phyloP scores from a whole-genome alignment of 139 green algal species.

The Chlamydomonas sphaeroides region DNA sequence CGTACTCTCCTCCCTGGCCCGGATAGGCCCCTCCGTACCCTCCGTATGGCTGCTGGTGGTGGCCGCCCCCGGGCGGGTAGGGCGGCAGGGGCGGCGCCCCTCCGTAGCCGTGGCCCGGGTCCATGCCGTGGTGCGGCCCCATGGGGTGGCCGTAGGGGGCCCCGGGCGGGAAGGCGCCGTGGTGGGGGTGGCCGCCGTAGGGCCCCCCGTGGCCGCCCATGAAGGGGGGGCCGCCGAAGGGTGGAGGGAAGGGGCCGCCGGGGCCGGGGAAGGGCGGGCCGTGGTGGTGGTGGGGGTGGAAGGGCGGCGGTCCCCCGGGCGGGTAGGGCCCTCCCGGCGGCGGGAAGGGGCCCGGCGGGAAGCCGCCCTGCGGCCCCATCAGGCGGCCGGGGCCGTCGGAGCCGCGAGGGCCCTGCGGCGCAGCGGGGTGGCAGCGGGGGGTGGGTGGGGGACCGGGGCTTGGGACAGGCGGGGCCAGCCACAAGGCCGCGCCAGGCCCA shows the following conservation, averaged over 20 bases:
- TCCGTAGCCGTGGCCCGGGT: too few species aligned
- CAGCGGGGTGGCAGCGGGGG: too few species aligned
- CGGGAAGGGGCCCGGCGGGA: constrained; percentile 1
- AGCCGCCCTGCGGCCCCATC: constrained; percentile 1
- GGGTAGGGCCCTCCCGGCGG: constrained; percentile 9
- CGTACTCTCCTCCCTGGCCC: not conserved
- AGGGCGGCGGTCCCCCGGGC: not conserved
- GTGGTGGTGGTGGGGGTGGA: constrained; percentile 18
- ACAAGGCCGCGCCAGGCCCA: too few species aligned
- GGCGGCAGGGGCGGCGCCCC: too few species aligned
- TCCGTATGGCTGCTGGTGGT: not conserved
- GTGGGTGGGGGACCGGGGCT: too few species aligned
- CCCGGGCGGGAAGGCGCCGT: not conserved
- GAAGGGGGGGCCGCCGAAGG: too few species aligned
- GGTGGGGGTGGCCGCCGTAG: constrained; percentile 36
- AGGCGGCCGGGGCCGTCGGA: constrained; percentile 7
- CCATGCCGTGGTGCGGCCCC: not conserved
- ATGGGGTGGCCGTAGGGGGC: not conserved
- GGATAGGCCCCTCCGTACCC: not conserved
- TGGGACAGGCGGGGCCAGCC: too few species aligned
- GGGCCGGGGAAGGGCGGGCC: not conserved
- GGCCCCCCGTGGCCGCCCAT: not conserved
- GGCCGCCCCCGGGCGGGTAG: not conserved
- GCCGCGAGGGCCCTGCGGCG: not conserved
- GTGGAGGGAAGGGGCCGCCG: constrained; percentile 28